phyloP scores from a whole-genome alignment of 805 yeast species.

The Schwanniomyces pseudopolymorphus region DNA sequence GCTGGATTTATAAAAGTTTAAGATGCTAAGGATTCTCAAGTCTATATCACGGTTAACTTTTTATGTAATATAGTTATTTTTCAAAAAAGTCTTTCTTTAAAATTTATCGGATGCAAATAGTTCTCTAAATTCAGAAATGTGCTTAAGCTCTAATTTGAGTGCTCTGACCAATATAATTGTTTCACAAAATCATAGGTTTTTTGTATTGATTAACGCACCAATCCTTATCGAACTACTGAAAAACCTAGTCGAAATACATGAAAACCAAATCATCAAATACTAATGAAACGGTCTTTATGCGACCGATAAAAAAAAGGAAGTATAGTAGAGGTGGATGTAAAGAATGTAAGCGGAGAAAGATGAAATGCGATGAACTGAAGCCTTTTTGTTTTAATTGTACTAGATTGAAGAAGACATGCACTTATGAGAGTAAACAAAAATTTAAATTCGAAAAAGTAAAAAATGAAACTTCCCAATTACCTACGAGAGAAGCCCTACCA shows the following conservation, averaged over 20 bases:
- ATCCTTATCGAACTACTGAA: not conserved
- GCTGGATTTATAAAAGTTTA: too few relatives aligned
- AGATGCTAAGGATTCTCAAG: too few relatives aligned
- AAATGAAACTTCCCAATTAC: not conserved
- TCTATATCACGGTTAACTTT: too few relatives aligned
- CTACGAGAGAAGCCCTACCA: not conserved
- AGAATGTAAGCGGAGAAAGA: constrained; percentile 45
- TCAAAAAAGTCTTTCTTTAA: too few relatives aligned
- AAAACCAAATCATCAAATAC: not conserved
- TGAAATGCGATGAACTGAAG: constrained; percentile 42
- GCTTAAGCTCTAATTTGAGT: too few relatives aligned
- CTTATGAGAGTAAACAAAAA: constrained; percentile 17
- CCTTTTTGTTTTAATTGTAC: constrained; percentile 39
- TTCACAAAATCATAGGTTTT: too few relatives aligned
- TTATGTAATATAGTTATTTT: too few relatives aligned
- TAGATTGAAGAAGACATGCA: constrained; percentile 31
- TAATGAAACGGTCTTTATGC: not conserved
- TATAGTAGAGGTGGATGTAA: constrained; percentile 41
- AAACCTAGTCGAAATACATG: not conserved
- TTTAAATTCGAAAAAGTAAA: constrained; percentile 10
- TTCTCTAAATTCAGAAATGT: too few relatives aligned
- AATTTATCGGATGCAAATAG: too few relatives aligned
- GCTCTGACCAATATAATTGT: too few relatives aligned
- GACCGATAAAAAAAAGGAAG: constrained; percentile 32
- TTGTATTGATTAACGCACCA: not conserved